Conservation (phyloP, 2,329 filamentous ascomycete genomes). For the Coniella lustricola region DNA sequence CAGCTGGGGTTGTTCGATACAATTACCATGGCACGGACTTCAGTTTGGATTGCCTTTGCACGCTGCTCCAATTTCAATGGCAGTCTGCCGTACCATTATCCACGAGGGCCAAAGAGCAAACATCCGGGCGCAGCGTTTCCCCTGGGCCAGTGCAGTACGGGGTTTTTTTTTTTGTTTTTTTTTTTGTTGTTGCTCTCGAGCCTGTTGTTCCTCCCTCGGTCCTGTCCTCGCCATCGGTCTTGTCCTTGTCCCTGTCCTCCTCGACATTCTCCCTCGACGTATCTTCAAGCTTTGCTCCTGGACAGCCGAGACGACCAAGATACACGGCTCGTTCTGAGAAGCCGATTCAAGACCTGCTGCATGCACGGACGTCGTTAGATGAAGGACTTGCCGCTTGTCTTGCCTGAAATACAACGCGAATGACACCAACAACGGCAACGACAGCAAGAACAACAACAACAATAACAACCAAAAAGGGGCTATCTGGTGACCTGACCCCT, state of each 20-base stretch:
- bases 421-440: too few relatives aligned
- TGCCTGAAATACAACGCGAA: too few relatives aligned
- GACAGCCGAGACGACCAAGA: neutral
- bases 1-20: neutral
- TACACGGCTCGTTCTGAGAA: too few relatives aligned
- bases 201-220: neutral
- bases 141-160: neutral
- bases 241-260: neutral
- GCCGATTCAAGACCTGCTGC: neutral
- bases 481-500: too few relatives aligned
- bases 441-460: too few relatives aligned
- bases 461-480: too few relatives aligned
- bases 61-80: neutral
- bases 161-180: too few relatives aligned
- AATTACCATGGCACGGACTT: constrained; percentile 1
- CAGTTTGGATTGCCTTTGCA: neutral
- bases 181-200: neutral
- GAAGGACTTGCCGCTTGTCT: too few relatives aligned
- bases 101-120: neutral
- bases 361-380: neutral
- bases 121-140: neutral
- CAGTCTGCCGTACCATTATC: neutral
- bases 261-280: neutral
- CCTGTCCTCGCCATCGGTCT: neutral
- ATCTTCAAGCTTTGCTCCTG: neutral